Percentiles rank a stretch among this genome's conserved stretches.
These are phyloP conservation scores for Fusarium phyllophilum DNA, from an alignment of 2,329 filamentous ascomycete genomes.

Conservation along the genomic window DNA sequence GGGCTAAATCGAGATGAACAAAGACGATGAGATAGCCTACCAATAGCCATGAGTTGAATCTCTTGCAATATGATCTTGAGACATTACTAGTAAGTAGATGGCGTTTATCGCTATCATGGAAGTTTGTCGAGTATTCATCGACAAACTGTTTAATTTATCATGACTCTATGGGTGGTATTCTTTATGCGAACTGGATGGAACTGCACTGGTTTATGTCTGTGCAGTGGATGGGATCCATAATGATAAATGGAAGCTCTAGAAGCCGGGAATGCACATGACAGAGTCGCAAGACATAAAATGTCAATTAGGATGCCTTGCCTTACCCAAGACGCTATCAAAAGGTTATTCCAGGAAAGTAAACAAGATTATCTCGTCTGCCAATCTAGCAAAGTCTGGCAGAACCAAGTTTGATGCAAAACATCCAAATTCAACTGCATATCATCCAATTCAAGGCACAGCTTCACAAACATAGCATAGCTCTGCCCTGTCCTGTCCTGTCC, in stretches of 20 bases:
- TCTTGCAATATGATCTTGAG: conserved; percentile 5
- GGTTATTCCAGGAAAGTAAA: conserved; percentile 1
- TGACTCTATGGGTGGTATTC: conserved; percentile 21
- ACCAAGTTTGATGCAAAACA: conserved; percentile 39
- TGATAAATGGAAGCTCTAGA: conserved; percentile 20
- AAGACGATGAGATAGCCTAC: conserved; percentile 15
- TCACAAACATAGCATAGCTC: conserved; percentile 28
- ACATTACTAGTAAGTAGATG: background rate
- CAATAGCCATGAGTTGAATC: background rate
- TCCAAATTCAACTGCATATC: conserved; percentile 36
- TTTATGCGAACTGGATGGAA: conserved; percentile 41
- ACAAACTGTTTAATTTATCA: conserved; percentile 12
- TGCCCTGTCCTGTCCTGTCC: background rate
- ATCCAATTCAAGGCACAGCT: conserved; percentile 39
- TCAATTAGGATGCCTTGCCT: background rate
- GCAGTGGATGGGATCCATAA: conserved; percentile 29
- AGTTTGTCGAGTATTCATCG: background rate
- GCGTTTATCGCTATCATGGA: background rate
- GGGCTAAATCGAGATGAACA: conserved; percentile 24
- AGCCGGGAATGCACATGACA: conserved; percentile 27
- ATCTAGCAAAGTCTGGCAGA: conserved; percentile 5
- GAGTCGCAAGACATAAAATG: background rate
- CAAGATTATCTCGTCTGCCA: background rate
- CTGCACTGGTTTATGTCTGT: conserved; percentile 37
- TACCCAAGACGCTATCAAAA: background rate